A percentile compares a stretch with the other conserved stretches of the same genome.
phyloP scores from a whole-genome alignment of 2,329 filamentous ascomycete genomes.

The Fusarium sp. region DNA sequence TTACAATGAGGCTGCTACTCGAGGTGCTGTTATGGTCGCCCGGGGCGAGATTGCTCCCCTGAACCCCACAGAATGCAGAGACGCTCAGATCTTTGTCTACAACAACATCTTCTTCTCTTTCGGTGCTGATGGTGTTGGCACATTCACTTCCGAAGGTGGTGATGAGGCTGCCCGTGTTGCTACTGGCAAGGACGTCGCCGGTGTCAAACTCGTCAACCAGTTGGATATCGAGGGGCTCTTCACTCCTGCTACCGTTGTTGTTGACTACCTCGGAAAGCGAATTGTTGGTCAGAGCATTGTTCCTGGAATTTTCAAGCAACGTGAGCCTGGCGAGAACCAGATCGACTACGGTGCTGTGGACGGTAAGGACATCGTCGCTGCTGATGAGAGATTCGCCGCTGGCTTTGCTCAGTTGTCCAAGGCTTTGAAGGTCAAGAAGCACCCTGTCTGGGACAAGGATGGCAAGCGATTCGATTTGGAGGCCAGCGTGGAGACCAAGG shows the following conservation, averaged over 20 bases:
- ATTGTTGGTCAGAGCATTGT: constrained; percentile 98
- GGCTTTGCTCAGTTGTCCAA: constrained; percentile 93
- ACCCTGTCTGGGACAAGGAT: constrained; percentile 98
- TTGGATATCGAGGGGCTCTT: constrained; percentile 95
- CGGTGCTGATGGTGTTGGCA: constrained; percentile 95
- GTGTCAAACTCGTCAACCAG: constrained; percentile 95
- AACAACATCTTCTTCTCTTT: constrained; percentile 99
- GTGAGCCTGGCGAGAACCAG: constrained; percentile 96
- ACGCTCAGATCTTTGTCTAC: constrained; percentile 98
- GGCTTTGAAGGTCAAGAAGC: constrained; percentile 90
- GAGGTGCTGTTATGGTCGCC: constrained; percentile 91
- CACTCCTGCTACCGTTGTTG: constrained; percentile 94
- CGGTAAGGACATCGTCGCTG: constrained; percentile 93
- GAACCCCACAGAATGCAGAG: constrained; percentile 91
- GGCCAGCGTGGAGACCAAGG: constrained; percentile 97
- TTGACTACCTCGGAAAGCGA: constrained; percentile 96
- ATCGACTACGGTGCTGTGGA: constrained; percentile 99
- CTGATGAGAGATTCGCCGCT: constrained; percentile 84
- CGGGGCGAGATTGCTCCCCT: constrained; percentile 91
- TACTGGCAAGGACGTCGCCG: constrained; percentile 94
- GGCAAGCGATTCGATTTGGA: constrained; percentile 90
- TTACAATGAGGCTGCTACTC: constrained; percentile 94
- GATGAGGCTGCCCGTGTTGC: constrained; percentile 96
- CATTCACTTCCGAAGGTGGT: constrained; percentile 94
- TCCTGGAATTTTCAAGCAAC: constrained; percentile 98